phyloP scores from a whole-genome alignment of 352 stramenopile genomes.

The Pseudoperonospora humuli region DNA sequence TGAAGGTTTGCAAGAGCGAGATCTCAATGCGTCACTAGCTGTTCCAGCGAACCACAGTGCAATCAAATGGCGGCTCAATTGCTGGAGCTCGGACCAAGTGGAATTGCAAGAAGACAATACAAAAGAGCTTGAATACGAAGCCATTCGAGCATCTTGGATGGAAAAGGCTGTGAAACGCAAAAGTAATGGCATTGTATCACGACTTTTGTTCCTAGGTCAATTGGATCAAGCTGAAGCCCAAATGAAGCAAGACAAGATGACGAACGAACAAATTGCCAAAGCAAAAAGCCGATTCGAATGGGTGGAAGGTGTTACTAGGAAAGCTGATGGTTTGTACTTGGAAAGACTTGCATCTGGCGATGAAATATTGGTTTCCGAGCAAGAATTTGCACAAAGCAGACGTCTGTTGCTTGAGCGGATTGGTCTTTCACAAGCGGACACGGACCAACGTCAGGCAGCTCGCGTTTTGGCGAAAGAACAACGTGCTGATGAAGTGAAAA shows the following conservation, averaged over 20 bases:
- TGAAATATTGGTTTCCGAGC: slow-evolving; percentile 14
- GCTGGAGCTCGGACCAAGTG: slow-evolving; percentile 54
- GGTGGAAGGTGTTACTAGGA: slow-evolving; percentile 17
- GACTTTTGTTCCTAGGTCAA: too few species aligned
- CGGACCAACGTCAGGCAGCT: slow-evolving; percentile 22
- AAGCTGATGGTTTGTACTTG: slow-evolving; percentile 10
- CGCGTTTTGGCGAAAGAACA: slow-evolving; percentile 28
- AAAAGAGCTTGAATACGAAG: slow-evolving; percentile 44
- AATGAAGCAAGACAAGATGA: too few species aligned
- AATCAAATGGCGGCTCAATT: slow-evolving; percentile 45
- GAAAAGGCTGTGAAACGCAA: too few species aligned
- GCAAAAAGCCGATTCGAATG: slow-evolving; percentile 46
- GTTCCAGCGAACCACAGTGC: background rate
- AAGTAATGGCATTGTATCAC: too few species aligned
- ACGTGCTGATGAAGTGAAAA: slow-evolving; percentile 23
- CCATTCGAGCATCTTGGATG: slow-evolving; percentile 40
- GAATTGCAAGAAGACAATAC: slow-evolving; percentile 51
- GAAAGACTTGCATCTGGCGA: slow-evolving; percentile 5
- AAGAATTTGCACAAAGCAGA: slow-evolving; percentile 30
- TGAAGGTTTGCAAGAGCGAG: background rate
- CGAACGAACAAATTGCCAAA: too few species aligned
- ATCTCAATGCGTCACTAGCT: background rate
- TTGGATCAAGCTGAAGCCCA: too few species aligned
- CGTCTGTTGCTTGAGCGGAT: slow-evolving; percentile 27
- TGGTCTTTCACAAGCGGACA: slow-evolving; percentile 12